A percentile compares a stretch with the other conserved stretches of the same genome.
These are phyloP conservation scores for Skeletonema costatum DNA, from an alignment of 108 stramenopile species.

Conservation along the genomic window DNA sequence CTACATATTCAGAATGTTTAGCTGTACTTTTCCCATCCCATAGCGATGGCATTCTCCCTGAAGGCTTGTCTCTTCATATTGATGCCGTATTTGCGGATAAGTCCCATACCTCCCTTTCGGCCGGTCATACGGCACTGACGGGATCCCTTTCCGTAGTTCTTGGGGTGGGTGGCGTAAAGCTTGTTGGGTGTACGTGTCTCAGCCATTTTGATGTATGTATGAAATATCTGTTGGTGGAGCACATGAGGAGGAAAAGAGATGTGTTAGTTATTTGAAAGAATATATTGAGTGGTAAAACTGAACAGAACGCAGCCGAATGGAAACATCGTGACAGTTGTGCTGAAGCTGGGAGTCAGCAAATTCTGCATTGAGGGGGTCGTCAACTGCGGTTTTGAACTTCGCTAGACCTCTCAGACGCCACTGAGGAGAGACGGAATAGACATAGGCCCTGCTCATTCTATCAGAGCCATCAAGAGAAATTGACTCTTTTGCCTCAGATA, in stretches of 20 bases:
- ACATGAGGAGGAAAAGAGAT: neutral
- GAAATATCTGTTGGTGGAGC: neutral
- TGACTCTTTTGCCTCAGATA: neutral
- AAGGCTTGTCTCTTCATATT: constrained; percentile 94
- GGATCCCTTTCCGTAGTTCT: constrained; percentile 88
- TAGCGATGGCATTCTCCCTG: constrained; percentile 85
- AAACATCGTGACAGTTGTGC: neutral
- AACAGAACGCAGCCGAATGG: neutral
- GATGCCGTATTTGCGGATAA: constrained; percentile 91
- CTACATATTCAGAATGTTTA: constrained; percentile 44
- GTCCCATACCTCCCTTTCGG: constrained; percentile 88
- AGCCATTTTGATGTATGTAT: constrained; percentile 60
- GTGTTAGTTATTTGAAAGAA: neutral
- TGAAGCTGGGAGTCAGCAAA: neutral
- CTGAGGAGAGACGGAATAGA: neutral
- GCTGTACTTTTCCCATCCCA: constrained; percentile 89
- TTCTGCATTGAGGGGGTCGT: neutral
- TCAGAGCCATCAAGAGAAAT: neutral
- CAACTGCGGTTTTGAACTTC: neutral
- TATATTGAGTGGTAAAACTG: neutral
- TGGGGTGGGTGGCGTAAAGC: constrained; percentile 90
- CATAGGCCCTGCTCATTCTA: neutral
- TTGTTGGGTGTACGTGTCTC: constrained; percentile 89
- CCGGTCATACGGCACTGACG: constrained; percentile 90
- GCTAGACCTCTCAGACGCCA: neutral